Evolutionary conservation across 2,329 filamentous ascomycete genomes (phyloP), one percentile per base, ranked within the genome.

Genomic region (Monilinia polystroma): DNA sequence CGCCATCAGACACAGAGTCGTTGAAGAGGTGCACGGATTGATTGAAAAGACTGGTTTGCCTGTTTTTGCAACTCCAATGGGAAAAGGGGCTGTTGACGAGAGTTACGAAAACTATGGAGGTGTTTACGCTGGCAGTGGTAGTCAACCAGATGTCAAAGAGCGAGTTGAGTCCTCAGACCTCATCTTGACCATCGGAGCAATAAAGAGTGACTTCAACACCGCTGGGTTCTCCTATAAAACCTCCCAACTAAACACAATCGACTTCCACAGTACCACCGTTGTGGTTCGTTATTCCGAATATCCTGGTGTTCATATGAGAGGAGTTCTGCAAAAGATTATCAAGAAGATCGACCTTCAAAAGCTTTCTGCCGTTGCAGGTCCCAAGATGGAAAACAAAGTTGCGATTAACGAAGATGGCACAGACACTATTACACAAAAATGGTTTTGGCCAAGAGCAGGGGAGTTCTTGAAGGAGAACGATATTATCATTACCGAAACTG

Each of bases 51-150:
- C 91, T 0, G 82, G 86, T 4, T 81, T 96, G 10, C 92, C 93
- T 5, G 89, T 91, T 0, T 96, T 95, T 73, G 90, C 93, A n/a
- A 90, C 92, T 0, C 91, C 92, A 2, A 96, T 96, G 90, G 92
- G 92, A 57, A 96, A 96, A 80, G 86, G 92, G 23, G 90, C 90
- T 26, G 85, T 97, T 57, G 85, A 95, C 73, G 92, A 97, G 78
- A 85, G 84, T 2, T 83, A 90, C 57, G 81, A 84, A n/a, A 90
- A 86, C 74, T 96, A 90, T 72, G 90, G 90, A 29, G 93, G 93
- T 70, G 90, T 96, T 6, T 96, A 96, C 76, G 90, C 90, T 11
- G 93, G 93, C n/a, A 84, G 84, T 67, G 91, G 89, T 47, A 92
- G 89, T 43, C 85, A 88, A 63, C 82, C 85, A 0, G 83, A 84